Conservation (phyloP, 139 green algal genomes). For the Micromonas commoda region DNA sequence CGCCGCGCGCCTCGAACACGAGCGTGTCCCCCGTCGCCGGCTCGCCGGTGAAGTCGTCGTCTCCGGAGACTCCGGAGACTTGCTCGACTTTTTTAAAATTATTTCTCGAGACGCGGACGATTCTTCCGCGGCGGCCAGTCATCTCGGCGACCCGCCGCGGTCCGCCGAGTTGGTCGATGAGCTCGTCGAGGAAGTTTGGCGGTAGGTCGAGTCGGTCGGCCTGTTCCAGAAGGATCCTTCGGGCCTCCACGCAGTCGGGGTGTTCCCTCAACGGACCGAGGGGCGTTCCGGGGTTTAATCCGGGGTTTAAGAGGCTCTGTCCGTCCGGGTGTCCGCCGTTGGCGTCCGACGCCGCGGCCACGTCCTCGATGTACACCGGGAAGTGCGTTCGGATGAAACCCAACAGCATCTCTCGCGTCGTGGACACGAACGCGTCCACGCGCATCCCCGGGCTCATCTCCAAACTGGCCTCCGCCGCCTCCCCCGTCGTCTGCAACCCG, state of each 20-base stretch:
- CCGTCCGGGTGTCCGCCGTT: too few relatives aligned
- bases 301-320: too few relatives aligned
- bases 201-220: slow-evolving; percentile 10
- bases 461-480: slow-evolving; percentile 36
- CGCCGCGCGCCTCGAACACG: neutral
- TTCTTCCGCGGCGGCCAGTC: slow-evolving; percentile 13
- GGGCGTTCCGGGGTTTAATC: too few relatives aligned
- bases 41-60: neutral
- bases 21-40: neutral
- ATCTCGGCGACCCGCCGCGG: slow-evolving; percentile 27
- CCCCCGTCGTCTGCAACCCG: slow-evolving; percentile 48
- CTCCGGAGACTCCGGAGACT: too few relatives aligned
- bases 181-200: slow-evolving; percentile 74
- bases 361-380: slow-evolving; percentile 32
- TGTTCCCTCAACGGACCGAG: neutral
- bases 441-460: slow-evolving; percentile 49
- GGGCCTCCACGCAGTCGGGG: slow-evolving; percentile 15
- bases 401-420: slow-evolving; percentile 69
- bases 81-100: too few relatives aligned
- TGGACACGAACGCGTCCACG: slow-evolving; percentile 42
- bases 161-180: slow-evolving; percentile 33
- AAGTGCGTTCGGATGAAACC: slow-evolving; percentile 63
- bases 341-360: neutral
- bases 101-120: neutral
- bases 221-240: slow-evolving; percentile 17